Conservation (phyloP, 2,329 filamentous ascomycete species). For the Pseudocercospora eumusae region DNA sequence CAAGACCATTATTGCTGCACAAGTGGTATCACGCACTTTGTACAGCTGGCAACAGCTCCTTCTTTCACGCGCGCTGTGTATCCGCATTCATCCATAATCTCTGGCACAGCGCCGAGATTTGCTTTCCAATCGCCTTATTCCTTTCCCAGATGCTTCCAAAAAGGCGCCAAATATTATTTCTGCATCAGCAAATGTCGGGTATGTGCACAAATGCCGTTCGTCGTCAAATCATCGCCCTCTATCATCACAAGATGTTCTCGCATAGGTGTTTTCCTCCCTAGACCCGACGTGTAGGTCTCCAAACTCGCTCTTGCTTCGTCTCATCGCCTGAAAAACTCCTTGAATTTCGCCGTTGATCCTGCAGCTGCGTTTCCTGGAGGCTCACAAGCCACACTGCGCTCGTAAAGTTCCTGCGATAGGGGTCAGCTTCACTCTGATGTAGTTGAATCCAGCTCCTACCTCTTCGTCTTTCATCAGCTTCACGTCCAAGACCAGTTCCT, state of each 20-base stretch:
- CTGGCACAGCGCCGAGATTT: background rate
- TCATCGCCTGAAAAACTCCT: conserved; percentile 51
- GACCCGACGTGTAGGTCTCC: background rate
- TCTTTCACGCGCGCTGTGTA: background rate
- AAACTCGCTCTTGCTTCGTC: background rate
- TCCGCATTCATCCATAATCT: background rate
- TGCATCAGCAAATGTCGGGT: background rate
- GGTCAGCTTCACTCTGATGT: conserved; percentile 21
- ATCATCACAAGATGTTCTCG: background rate
- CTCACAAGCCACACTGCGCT: conserved; percentile 58
- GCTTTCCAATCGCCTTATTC: background rate
- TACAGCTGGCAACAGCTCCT: background rate
- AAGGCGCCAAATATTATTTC: background rate
- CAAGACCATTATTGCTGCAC: background rate
- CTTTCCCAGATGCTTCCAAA: background rate
- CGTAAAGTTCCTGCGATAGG: conserved; percentile 56
- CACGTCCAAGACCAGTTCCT: conserved; percentile 77
- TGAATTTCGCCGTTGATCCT: conserved; percentile 42
- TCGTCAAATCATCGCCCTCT: conserved; percentile 7
- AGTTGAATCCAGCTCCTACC: conserved; percentile 54
- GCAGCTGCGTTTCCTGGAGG: conserved; percentile 42
- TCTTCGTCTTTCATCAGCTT: conserved; percentile 84
- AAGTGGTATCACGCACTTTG: background rate
- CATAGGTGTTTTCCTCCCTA: background rate
- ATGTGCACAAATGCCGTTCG: conserved; percentile 3